These are phyloP conservation scores for Clitopilus passeckerianus DNA, from an alignment of 768 basidiomycete genomes.

Conservation along the genomic window DNA sequence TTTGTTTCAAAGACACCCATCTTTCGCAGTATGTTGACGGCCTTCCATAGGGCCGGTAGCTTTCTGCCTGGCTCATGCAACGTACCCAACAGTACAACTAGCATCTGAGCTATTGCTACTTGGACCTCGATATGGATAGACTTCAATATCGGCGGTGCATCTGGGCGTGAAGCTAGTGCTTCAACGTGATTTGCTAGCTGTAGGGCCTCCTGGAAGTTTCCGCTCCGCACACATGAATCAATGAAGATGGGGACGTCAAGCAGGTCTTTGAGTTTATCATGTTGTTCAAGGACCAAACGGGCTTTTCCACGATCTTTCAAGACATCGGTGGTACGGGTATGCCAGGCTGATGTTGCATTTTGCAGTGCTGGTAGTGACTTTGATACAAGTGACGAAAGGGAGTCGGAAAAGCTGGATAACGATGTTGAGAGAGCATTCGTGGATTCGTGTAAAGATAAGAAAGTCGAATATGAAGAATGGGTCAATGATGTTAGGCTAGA, in stretches of 20 bases:
- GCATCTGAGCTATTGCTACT: conserved; percentile 66
- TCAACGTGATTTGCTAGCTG: conserved; percentile 74
- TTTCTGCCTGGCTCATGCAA: conserved; percentile 81
- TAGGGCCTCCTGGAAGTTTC: conserved; percentile 89
- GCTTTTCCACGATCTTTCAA: conserved; percentile 73
- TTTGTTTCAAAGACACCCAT: conserved; percentile 55
- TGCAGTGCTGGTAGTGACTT: conserved; percentile 75
- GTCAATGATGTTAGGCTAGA: conserved; percentile 88
- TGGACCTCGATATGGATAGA: conserved; percentile 66
- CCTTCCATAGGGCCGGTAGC: conserved; percentile 86
- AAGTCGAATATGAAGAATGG: conserved; percentile 87
- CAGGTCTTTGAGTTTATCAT: conserved; percentile 88
- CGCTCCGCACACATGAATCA: conserved; percentile 90
- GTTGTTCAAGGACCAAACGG: conserved; percentile 85
- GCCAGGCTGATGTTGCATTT: conserved; percentile 64
- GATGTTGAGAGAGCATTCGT: conserved; percentile 71
- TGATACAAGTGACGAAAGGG: conserved; percentile 64
- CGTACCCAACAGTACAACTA: conserved; percentile 69
- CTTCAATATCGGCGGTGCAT: conserved; percentile 46
- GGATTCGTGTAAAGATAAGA: conserved; percentile 81
- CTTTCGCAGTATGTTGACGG: conserved; percentile 80
- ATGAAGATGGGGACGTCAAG: conserved; percentile 88
- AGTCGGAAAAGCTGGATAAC: conserved; percentile 68
- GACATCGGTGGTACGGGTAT: conserved; percentile 67
- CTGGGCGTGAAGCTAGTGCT: conserved; percentile 37